Evolutionary conservation across 2,329 filamentous ascomycete genomes (phyloP), one percentile per base, ranked within the genome.

Genomic region (Claviceps humidiphila): DNA sequence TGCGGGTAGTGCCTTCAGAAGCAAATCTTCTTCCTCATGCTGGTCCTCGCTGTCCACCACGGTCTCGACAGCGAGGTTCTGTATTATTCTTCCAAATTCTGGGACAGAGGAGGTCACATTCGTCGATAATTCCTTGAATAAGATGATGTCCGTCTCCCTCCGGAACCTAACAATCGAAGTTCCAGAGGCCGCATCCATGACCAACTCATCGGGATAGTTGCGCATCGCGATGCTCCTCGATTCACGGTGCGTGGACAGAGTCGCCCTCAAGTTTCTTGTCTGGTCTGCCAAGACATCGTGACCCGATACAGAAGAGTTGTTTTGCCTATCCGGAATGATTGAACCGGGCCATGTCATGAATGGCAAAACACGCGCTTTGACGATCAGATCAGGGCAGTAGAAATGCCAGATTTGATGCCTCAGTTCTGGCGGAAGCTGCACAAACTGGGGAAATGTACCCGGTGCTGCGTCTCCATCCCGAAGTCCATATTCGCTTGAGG

Each of bases 241-340:
- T 54, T 71, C 68, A 7, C 60, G 57, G 40, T 68, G 61, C 9
- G 66, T 61, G 1, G 67, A 62, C 37, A 70, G 56, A 11, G 71
- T 55, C 3, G 56, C 53, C 7, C 67, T 63, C 1, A 64, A 50
- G 2, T 57, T 48, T 22, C 51, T 53, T 0, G 66, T 71, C 16
- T 63, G 61, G 4, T 62, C 56, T 0, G 55, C 53, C 0, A 70
- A 59, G 3, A 64, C 60, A 22, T 22, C 22, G 22, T 22, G 22
- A 22, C 22, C 22, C 13, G 48, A 55, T 2, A 63, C 56, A 14
- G 48, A 52, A 17, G 39, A 16, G 30, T 44, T 0, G 55, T 54
- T 54, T 54, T 60, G 13, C 51, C 50, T n/a, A 14, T 37, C 8
- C 48, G 42, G 34, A 5, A 22, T 22, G 22, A 22, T 22, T 7